Conservation (phyloP, 1,284 basidiomycete species). For the Spongiforma sp. region DNA sequence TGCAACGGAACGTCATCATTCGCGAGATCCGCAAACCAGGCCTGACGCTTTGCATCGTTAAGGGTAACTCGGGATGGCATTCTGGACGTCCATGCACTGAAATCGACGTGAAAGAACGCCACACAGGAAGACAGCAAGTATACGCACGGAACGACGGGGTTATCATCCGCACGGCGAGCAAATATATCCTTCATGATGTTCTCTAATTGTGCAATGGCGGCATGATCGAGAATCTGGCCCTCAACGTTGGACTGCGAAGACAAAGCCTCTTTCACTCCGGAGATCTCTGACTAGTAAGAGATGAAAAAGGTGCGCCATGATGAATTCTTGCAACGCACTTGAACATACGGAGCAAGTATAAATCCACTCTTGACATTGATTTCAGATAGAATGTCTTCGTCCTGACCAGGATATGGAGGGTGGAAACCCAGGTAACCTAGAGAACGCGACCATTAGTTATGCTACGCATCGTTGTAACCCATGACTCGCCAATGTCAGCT, state of each 20-base stretch:
- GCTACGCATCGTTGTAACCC: not conserved
- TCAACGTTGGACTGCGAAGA: conserved; percentile 57
- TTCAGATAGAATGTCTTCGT: conserved; percentile 85
- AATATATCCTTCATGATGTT: conserved; percentile 84
- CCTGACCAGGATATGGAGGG: conserved; percentile 82
- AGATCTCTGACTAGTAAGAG: conserved; percentile 26
- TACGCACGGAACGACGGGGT: conserved; percentile 67
- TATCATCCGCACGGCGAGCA: conserved; percentile 59
- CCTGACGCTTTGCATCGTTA: conserved; percentile 86
- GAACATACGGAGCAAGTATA: conserved; percentile 60
- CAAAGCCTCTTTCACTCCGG: conserved; percentile 55
- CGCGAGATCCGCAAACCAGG: conserved; percentile 93
- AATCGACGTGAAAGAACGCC: conserved; percentile 3
- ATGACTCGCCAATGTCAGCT: conserved; percentile 67
- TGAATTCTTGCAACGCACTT: conserved; percentile 43
- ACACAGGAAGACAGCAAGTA: not conserved
- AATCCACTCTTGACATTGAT: conserved; percentile 84
- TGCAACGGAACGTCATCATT: conserved; percentile 88
- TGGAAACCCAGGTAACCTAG: conserved; percentile 87
- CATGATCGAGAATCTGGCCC: conserved; percentile 53
- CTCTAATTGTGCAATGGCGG: conserved; percentile 72
- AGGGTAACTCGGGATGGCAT: conserved; percentile 89
- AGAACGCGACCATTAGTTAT: conserved; percentile 6
- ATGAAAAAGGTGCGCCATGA: conserved; percentile 31
- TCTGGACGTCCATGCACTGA: conserved; percentile 77